These are phyloP conservation scores for Plasmodium cynomolgi DNA, from an alignment of 169 alveolate species.

Conservation along the genomic window DNA sequence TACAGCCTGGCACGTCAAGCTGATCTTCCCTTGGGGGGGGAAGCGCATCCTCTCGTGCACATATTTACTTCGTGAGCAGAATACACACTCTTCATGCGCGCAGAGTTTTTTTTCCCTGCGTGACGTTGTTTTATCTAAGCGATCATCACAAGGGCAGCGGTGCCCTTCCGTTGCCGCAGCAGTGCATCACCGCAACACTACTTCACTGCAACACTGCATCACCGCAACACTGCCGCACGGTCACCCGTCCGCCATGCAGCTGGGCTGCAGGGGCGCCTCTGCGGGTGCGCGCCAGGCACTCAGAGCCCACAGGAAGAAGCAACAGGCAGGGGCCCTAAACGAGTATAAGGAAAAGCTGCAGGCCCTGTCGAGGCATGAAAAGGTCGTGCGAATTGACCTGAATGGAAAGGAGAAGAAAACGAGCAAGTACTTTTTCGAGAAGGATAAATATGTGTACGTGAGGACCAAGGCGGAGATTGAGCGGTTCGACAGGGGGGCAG, in stretches of 20 bases:
- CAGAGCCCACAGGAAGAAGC: not conserved
- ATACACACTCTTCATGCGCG: not conserved
- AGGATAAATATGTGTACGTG: constrained; percentile 38
- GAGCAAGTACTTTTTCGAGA: constrained; percentile 31
- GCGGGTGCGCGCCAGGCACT: not conserved
- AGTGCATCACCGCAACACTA: too few species aligned
- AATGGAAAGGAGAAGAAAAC: constrained; percentile 28
- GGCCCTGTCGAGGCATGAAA: constrained; percentile 16
- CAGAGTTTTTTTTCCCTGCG: not conserved
- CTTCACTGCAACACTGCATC: not conserved
- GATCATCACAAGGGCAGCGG: not conserved
- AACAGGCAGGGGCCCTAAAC: not conserved
- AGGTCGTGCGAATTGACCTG: constrained; percentile 30
- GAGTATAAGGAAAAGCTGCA: constrained; percentile 13
- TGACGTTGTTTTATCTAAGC: not conserved
- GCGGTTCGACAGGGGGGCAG: not conserved
- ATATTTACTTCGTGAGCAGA: not conserved
- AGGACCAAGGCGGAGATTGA: constrained; percentile 8
- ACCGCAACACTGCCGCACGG: not conserved
- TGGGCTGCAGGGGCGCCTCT: not conserved
- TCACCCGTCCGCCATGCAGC: not conserved
- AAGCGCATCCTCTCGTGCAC: not conserved
- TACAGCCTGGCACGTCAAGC: not conserved
- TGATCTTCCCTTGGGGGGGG: not conserved
- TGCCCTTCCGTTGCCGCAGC: not conserved